Base-by-base conservation (phyloP, 345 rosid species). In the Brassica juncea region DNA sequence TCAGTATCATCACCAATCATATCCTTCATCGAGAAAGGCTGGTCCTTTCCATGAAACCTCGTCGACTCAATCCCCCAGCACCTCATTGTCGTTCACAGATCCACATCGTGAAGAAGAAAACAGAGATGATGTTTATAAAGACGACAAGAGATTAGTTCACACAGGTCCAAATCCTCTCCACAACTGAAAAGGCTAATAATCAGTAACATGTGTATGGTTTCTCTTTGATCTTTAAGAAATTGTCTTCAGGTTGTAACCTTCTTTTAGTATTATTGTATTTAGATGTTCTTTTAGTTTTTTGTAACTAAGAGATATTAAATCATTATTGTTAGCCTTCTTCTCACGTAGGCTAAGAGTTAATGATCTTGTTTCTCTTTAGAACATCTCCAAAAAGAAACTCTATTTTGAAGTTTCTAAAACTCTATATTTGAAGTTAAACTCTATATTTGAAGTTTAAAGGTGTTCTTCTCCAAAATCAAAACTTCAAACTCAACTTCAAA, bases 131-230 rank as follows among this genome's bases (percentile, higher is more conserved):
- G 35, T 88, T 35, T 88, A 89, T 76, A 91, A 74, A 83, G 95
- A 93, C 12, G 90, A 91, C 66, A 89, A 90, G 90, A 91, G 98
- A 80, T 70, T 86, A 78, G 86, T 93, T 80, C 93, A 90, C 81
- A 90, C 98, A 23, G 98, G 98, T 80, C 98, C 98, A 14, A 93
- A 93, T 83, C 97, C 97, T 77, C 97, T 93, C 70, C 97, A 93
- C 84, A 93, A 93, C 90, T 93, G 49, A 42, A 71, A 74, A 79
- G 25, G 7, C 64, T 42, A 71, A 12, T 42, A 71, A 12, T 30
- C 32, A n/a, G 72, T 23, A 60, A 59, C 75, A 83, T 62, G 34
- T 78, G 30, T 73, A 66, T 72, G 30, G 57, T 68, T 42, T 70
- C 63, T 75, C 65, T 80, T 42, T 42, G 49, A 42, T 42, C 49